phyloP scores from a whole-genome alignment of 306 rosid genomes.

The Ormosia emarginata region DNA sequence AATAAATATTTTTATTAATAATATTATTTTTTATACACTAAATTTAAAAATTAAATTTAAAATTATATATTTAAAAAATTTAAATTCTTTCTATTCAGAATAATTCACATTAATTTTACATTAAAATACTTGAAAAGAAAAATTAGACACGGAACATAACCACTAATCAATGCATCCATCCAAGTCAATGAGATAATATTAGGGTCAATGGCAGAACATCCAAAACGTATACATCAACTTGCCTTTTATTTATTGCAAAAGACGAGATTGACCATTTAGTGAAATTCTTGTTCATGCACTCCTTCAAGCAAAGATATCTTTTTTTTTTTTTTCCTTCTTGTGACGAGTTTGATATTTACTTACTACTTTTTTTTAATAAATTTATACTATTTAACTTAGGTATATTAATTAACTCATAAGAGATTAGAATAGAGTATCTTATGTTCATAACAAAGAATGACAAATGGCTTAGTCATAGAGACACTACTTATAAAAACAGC shows the following conservation, averaged over 20 bases:
- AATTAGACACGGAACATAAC: constrained; percentile 5
- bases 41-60: too few species aligned
- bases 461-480: too few species aligned
- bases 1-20: too few species aligned
- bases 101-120: too few species aligned
- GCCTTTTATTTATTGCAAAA: neutral
- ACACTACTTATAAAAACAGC: too few species aligned
- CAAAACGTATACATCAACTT: neutral
- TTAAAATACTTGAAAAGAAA: neutral
- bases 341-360: neutral
- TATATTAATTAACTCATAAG: too few species aligned
- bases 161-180: neutral
- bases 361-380: neutral
- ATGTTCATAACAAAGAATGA: too few species aligned
- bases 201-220: constrained; percentile 25
- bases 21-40: too few species aligned
- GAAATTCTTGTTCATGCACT: neutral
- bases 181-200: constrained; percentile 26
- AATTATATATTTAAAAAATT: too few species aligned
- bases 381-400: too few species aligned
- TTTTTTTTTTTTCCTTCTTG: neutral
- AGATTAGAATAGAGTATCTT: too few species aligned
- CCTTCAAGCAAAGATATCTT: neutral
- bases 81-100: too few species aligned
- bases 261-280: neutral